phyloP scores from a whole-genome alignment of 805 yeast species.

The Saccharomyces kudriavzevii region DNA sequence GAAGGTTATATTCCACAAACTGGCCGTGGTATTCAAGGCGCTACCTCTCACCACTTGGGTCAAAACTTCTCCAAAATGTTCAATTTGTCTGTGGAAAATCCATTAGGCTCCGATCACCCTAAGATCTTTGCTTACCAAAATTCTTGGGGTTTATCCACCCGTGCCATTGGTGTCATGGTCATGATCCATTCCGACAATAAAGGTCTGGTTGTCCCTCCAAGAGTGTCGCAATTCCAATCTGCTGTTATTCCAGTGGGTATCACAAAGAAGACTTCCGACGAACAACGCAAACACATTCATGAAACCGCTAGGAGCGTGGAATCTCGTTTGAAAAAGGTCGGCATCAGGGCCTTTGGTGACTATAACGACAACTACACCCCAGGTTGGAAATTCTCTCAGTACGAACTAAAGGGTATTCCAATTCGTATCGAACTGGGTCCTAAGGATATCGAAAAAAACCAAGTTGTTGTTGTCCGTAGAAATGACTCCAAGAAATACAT shows the following conservation, averaged over 20 bases:
- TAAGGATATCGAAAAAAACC: slow-evolving; percentile 73
- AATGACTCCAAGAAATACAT: slow-evolving; percentile 71
- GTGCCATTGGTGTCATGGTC: slow-evolving; percentile 98
- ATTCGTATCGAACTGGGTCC: slow-evolving; percentile 94
- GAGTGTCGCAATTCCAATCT: slow-evolving; percentile 87
- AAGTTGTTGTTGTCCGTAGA: slow-evolving; percentile 87
- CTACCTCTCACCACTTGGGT: slow-evolving; percentile 95
- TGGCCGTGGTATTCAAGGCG: slow-evolving; percentile 99
- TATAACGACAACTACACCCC: slow-evolving; percentile 92
- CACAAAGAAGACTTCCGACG: slow-evolving; percentile 76
- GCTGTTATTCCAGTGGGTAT: slow-evolving; percentile 93
- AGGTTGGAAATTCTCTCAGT: slow-evolving; percentile 97
- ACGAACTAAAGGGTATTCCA: slow-evolving; percentile 95
- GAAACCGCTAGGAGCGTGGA: slow-evolving; percentile 68
- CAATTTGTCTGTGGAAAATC: slow-evolving; percentile 90
- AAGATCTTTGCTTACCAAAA: slow-evolving; percentile 88
- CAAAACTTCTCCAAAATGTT: slow-evolving; percentile 98
- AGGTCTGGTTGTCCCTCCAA: slow-evolving; percentile 96
- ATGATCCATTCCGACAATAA: slow-evolving; percentile 98
- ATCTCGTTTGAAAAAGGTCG: slow-evolving; percentile 47
- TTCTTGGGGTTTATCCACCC: slow-evolving; percentile 98
- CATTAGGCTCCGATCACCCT: slow-evolving; percentile 81
- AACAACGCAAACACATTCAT: slow-evolving; percentile 60
- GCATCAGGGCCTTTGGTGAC: slow-evolving; percentile 74
- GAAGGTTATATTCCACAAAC: slow-evolving; percentile 97